These are phyloP conservation scores for Trichosporon inkin DNA, from an alignment of 1,284 basidiomycete genomes.

Conservation along the genomic window DNA sequence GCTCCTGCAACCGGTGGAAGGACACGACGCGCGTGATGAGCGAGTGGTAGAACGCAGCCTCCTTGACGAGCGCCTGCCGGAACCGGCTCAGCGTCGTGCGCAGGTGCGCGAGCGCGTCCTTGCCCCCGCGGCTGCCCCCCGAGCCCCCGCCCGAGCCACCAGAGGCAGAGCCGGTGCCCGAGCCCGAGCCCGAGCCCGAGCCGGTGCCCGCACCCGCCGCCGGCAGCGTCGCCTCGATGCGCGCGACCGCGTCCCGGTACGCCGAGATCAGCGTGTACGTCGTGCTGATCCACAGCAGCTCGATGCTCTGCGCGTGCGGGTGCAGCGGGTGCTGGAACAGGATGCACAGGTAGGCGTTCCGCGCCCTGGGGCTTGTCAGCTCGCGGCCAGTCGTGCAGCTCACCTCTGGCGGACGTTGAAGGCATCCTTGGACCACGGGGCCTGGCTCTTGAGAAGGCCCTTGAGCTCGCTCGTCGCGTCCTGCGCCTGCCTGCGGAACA, in stretches of 20 bases:
- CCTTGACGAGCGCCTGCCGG: conserved; percentile 74
- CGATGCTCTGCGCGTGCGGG: conserved; percentile 71
- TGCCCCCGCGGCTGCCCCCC: conserved; percentile 15
- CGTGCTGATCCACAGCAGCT: conserved; percentile 87
- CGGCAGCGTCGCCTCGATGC: conserved; percentile 56
- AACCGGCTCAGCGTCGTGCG: conserved; percentile 82
- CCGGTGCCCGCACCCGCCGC: conserved; percentile 43
- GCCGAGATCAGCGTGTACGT: conserved; percentile 78
- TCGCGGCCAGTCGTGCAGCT: too few species aligned
- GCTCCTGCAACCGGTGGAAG: conserved; percentile 54
- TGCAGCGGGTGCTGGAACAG: conserved; percentile 70
- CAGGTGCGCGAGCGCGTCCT: conserved; percentile 63
- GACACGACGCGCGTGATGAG: conserved; percentile 67
- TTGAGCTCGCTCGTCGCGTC: conserved; percentile 37
- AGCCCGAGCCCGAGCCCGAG: too few species aligned
- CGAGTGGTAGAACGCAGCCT: conserved; percentile 81
- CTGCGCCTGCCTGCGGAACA: conserved; percentile 22
- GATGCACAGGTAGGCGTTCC: conserved; percentile 68
- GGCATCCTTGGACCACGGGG: conserved; percentile 76
- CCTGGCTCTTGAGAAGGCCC: conserved; percentile 58
- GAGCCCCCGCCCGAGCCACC: too few species aligned
- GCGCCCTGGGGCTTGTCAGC: conserved; percentile 57
- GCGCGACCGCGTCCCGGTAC: conserved; percentile 71
- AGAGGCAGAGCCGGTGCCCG: too few species aligned
- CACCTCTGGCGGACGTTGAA: conserved; percentile 80